These are phyloP conservation scores for Talaromyces sp. DNA, from an alignment of 2,329 filamentous ascomycete genomes.

Conservation along the genomic window DNA sequence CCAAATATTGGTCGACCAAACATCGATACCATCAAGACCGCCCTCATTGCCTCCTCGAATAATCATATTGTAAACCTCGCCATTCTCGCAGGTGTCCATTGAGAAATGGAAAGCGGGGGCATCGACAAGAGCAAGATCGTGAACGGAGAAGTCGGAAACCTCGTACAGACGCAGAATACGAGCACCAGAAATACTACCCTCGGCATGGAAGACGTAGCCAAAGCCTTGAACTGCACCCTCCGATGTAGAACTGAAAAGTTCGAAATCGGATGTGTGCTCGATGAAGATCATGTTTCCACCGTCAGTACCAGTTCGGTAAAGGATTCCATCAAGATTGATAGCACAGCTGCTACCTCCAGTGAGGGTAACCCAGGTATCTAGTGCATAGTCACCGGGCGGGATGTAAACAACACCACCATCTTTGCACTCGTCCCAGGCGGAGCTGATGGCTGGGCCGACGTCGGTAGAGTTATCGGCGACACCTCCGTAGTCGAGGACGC, in stretches of 20 bases:
- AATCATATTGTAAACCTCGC: conserved; percentile 60
- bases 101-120: conserved; percentile 55
- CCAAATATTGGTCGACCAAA: conserved; percentile 59
- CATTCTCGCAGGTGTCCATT: conserved; percentile 54
- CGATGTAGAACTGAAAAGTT: conserved; percentile 57
- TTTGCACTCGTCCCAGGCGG: conserved; percentile 56
- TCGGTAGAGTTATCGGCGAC: conserved; percentile 56
- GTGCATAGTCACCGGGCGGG: conserved; percentile 53
- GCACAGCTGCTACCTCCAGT: conserved; percentile 53
- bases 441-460: conserved; percentile 51
- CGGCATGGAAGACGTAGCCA: conserved; percentile 53
- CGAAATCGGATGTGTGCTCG: conserved; percentile 54
- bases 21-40: conserved; percentile 60
- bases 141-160: conserved; percentile 51
- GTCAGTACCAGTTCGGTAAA: conserved; percentile 55
- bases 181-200: conserved; percentile 45
- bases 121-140: conserved; percentile 55
- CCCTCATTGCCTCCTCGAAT: conserved; percentile 57
- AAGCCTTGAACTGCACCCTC: conserved; percentile 57
- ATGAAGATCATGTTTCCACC: conserved; percentile 59
- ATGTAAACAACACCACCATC: conserved; percentile 55
- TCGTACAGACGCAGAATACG: conserved; percentile 52
- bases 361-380: conserved; percentile 54
- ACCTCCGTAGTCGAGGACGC: conserved; percentile 52
- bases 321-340: conserved; percentile 57